Evolutionary conservation across 371 early-diverging fungal genomes (phyloP).

Genomic region (Enterocytospora artemiae): DNA sequence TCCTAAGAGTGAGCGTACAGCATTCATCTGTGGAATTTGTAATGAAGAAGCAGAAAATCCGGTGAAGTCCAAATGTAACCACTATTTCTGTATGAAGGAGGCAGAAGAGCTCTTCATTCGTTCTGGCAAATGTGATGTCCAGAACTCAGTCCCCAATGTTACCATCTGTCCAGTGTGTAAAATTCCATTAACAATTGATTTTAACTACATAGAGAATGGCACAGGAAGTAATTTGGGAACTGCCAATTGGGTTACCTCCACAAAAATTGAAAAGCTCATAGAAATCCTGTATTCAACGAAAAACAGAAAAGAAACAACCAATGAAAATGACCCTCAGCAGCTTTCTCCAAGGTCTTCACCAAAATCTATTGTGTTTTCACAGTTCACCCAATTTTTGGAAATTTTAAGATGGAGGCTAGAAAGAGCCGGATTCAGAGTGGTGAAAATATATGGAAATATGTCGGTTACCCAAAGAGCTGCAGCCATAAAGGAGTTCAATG

Average conservation of each 20-base stretch:
- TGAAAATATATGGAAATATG: constrained; percentile 86
- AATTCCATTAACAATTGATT: constrained; percentile 67
- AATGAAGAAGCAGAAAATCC: constrained; percentile 76
- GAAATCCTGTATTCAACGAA: constrained; percentile 72
- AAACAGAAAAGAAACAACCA: constrained; percentile 65
- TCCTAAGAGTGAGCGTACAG: constrained; percentile 56
- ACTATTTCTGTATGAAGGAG: constrained; percentile 69
- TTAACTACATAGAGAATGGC: constrained; percentile 60
- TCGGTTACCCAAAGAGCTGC: constrained; percentile 76
- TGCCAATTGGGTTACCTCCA: constrained; percentile 50
- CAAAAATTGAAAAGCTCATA: constrained; percentile 77
- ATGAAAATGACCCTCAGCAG: too few species aligned
- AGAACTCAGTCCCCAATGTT: too few species aligned
- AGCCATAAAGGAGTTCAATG: constrained; percentile 65
- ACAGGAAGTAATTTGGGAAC: constrained; percentile 5
- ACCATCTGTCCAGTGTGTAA: constrained; percentile 79
- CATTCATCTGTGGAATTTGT: constrained; percentile 75
- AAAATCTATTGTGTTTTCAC: constrained; percentile 74
- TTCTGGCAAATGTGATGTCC: constrained; percentile 64
- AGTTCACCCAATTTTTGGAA: constrained; percentile 81
- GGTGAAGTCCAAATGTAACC: constrained; percentile 74
- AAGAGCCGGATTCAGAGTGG: constrained; percentile 67
- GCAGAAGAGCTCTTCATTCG: constrained; percentile 20
- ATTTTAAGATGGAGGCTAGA: constrained; percentile 80
- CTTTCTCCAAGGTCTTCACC: too few species aligned